Conservation (phyloP, 2,329 filamentous ascomycete species). For the Lasiodiplodia gonubiensis region DNA sequence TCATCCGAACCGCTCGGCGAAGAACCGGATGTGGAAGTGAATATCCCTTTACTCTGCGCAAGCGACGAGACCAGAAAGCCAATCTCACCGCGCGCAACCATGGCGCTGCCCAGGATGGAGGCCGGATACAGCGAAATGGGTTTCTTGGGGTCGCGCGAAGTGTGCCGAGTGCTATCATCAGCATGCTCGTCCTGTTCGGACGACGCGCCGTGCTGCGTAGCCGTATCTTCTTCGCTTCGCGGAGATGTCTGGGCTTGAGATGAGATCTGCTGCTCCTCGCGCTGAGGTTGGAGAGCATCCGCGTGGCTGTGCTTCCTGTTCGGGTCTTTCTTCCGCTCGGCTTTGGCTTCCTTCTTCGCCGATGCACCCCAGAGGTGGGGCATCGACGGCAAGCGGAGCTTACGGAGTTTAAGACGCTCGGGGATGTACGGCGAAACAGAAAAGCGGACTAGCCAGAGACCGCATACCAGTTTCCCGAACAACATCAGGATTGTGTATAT, state of each 20-base stretch:
- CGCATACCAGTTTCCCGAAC: constrained; percentile 52
- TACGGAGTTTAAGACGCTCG: constrained; percentile 2
- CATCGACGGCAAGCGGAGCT: constrained; percentile 6
- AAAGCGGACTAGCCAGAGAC: constrained; percentile 50
- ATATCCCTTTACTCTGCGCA: constrained; percentile 62
- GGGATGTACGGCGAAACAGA: constrained; percentile 29
- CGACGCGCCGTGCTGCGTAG: neutral
- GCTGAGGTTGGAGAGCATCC: neutral
- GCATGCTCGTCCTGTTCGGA: neutral
- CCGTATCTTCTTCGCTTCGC: constrained; percentile 2
- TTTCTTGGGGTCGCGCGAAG: constrained; percentile 44
- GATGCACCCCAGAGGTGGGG: constrained; percentile 21
- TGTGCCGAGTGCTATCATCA: constrained; percentile 27
- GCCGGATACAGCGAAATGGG: constrained; percentile 70
- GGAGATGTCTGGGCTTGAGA: neutral
- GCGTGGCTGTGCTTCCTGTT: constrained; percentile 12
- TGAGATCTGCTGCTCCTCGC: constrained; percentile 6
- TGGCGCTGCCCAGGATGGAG: constrained; percentile 68
- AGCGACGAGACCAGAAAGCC: constrained; percentile 76
- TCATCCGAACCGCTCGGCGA: constrained; percentile 37
- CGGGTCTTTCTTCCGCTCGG: constrained; percentile 7
- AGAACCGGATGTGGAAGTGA: constrained; percentile 37
- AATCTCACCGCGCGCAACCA: constrained; percentile 81
- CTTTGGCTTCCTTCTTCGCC: neutral
- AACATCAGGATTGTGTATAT: constrained; percentile 76